These are phyloP conservation scores for Magnaporthiopsis rhizophila DNA, from an alignment of 2,329 filamentous ascomycete genomes.

Conservation along the genomic window DNA sequence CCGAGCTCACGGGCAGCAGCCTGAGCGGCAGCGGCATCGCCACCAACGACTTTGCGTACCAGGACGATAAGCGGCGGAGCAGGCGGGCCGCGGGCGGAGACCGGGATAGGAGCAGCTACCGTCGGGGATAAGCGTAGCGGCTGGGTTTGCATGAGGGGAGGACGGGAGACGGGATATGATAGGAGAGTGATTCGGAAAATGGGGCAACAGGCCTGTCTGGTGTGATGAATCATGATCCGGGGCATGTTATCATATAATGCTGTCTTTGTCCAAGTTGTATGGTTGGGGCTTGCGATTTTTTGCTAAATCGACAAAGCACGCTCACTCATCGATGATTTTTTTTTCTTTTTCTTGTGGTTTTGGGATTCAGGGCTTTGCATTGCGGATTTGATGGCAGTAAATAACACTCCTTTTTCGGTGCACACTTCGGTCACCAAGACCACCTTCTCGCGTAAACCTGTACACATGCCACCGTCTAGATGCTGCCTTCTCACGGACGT, in stretches of 20 bases:
- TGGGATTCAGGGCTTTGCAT: no score
- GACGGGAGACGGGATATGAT: no score
- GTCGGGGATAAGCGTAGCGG: neutral
- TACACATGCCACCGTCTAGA: no score
- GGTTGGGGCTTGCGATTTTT: neutral
- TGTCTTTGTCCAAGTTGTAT: neutral
- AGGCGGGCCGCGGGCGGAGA: slow-evolving; percentile 19
- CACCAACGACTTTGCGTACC: slow-evolving; percentile 27
- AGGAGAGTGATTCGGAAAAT: neutral
- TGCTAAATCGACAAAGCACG: neutral
- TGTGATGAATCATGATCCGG: neutral
- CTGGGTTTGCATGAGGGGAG: no score
- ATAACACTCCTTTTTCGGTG: neutral
- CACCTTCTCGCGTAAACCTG: no score
- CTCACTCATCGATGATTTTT: neutral
- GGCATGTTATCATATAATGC: neutral
- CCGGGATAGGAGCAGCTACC: neutral
- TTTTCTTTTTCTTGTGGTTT: no score
- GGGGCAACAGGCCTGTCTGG: neutral
- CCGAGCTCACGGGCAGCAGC: slow-evolving; percentile 34
- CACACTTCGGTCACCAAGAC: no score
- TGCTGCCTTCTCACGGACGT: no score
- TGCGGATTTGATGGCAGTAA: neutral
- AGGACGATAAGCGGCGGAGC: slow-evolving; percentile 35
- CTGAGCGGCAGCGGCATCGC: slow-evolving; percentile 21